A percentile compares a stretch with the other conserved stretches of the same genome.
These are phyloP conservation scores for Aquilaria malaccensis DNA, from an alignment of 345 rosid species.

Conservation along the genomic window DNA sequence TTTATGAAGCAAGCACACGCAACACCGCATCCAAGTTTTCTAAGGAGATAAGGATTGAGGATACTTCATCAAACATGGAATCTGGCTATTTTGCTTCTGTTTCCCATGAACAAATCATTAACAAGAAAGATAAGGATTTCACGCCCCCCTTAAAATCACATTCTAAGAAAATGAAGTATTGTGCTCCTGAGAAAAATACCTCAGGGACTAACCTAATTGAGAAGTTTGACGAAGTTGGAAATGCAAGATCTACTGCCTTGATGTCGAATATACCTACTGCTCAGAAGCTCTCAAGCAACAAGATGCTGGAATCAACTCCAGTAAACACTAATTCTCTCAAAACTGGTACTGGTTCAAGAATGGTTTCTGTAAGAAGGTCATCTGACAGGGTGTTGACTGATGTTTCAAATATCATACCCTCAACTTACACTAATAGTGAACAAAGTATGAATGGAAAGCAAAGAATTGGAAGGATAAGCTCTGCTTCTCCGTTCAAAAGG, in stretches of 20 bases:
- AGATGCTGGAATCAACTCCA: slow-evolving; percentile 8
- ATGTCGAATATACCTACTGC: slow-evolving; percentile 18
- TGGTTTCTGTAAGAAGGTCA: slow-evolving; percentile 30
- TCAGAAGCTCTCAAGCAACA: slow-evolving; percentile 19
- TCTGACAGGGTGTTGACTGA: slow-evolving; percentile 44
- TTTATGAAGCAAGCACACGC: slow-evolving; percentile 32
- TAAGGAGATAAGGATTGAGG: slow-evolving; percentile 23
- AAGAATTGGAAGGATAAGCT: slow-evolving; percentile 39
- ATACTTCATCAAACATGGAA: slow-evolving; percentile 33
- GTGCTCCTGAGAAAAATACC: slow-evolving; percentile 22
- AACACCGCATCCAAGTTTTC: slow-evolving; percentile 26
- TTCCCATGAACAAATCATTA: slow-evolving; percentile 30
- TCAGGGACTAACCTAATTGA: slow-evolving; percentile 54
- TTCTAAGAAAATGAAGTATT: slow-evolving; percentile 28
- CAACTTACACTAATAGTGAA: slow-evolving; percentile 22
- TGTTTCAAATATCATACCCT: slow-evolving; percentile 46
- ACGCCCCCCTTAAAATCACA: slow-evolving; percentile 53
- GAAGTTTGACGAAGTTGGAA: slow-evolving; percentile 62
- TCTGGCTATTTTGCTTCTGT: slow-evolving; percentile 20
- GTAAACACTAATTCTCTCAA: slow-evolving; percentile 17
- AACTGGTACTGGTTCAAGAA: slow-evolving; percentile 22
- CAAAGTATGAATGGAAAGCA: slow-evolving; percentile 38
- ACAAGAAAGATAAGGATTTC: slow-evolving; percentile 43
- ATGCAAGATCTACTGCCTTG: slow-evolving; percentile 20
- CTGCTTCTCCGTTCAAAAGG: slow-evolving; percentile 66